Evolutionary conservation across 306 rosid species (phyloP).

Genomic region (Dryas alaskensis): DNA sequence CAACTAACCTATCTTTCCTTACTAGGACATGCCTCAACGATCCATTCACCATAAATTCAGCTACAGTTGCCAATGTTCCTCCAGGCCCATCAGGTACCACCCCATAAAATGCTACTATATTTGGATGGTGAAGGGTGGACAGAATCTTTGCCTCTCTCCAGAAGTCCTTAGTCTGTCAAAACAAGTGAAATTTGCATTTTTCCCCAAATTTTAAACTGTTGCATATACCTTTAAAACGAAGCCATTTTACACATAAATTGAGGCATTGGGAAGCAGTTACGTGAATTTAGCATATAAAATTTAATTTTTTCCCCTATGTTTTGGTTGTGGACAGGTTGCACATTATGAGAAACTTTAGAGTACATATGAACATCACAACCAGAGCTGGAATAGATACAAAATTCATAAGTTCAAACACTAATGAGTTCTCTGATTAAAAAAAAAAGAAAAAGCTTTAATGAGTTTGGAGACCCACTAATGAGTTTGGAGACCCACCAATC

Average conservation of each 20-base stretch:
- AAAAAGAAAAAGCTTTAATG: background rate
- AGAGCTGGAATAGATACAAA: conserved; percentile 17
- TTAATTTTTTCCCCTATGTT: background rate
- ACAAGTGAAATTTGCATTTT: conserved; percentile 16
- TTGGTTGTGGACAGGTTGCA: background rate
- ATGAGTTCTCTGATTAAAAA: too few species aligned
- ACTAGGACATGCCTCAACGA: conserved; percentile 80
- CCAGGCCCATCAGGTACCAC: conserved; percentile 87
- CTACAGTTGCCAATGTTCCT: conserved; percentile 80
- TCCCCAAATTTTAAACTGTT: background rate
- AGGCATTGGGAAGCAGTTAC: conserved; percentile 13
- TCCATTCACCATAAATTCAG: conserved; percentile 95
- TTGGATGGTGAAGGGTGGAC: conserved; percentile 97
- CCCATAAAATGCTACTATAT: conserved; percentile 93
- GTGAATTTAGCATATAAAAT: background rate
- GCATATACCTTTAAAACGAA: background rate
- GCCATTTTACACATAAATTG: background rate
- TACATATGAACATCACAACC: conserved; percentile 7
- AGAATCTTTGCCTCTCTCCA: conserved; percentile 95
- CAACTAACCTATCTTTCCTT: conserved; percentile 64
- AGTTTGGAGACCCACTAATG: conserved; percentile 53
- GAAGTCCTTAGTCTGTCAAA: conserved; percentile 72
- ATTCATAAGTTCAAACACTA: conserved; percentile 11
- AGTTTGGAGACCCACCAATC: conserved; percentile 55
- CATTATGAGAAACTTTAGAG: conserved; percentile 8